These are phyloP conservation scores for Athelia sp. DNA, from an alignment of 1,284 basidiomycete genomes.

Conservation along the genomic window DNA sequence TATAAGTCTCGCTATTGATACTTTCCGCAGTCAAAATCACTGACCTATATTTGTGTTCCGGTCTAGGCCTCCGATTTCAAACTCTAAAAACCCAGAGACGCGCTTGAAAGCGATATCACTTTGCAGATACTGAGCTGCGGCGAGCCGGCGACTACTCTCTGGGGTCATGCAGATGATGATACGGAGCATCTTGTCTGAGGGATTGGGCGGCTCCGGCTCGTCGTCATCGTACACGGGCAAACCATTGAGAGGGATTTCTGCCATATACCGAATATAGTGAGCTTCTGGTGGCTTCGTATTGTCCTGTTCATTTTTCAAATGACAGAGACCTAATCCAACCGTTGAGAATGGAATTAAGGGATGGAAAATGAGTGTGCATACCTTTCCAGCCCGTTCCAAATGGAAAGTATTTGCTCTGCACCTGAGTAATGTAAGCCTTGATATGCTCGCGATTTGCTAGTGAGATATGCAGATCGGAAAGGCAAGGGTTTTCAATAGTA, in stretches of 20 bases:
- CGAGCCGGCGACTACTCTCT: slow-evolving; percentile 14
- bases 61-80: slow-evolving; percentile 18
- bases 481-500: slow-evolving; percentile 6
- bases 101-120: slow-evolving; percentile 23
- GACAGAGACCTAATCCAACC: slow-evolving; percentile 2
- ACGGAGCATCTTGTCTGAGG: slow-evolving; percentile 7
- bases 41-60: slow-evolving; percentile 10
- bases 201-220: slow-evolving; percentile 1
- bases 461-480: slow-evolving; percentile 17
- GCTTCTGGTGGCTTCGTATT: neutral
- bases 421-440: slow-evolving; percentile 12
- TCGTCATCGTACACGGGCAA: slow-evolving; percentile 9
- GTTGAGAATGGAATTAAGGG: neutral
- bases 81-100: slow-evolving; percentile 21
- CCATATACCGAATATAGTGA: slow-evolving; percentile 12
- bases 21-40: neutral
- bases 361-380: neutral
- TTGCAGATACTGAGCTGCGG: slow-evolving; percentile 18
- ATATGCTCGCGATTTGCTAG: slow-evolving; percentile 16
- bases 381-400: slow-evolving; percentile 14
- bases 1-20: neutral
- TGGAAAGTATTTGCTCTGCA: slow-evolving; percentile 7
- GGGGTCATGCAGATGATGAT: slow-evolving; percentile 22
- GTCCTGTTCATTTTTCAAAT: slow-evolving; percentile 7
- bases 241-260: slow-evolving; percentile 4